Percentiles rank a stretch among this genome's conserved stretches.
Evolutionary conservation across 495 filamentous ascomycete genomes (phyloP).

Genomic region (Mycothermus thermophilus): DNA sequence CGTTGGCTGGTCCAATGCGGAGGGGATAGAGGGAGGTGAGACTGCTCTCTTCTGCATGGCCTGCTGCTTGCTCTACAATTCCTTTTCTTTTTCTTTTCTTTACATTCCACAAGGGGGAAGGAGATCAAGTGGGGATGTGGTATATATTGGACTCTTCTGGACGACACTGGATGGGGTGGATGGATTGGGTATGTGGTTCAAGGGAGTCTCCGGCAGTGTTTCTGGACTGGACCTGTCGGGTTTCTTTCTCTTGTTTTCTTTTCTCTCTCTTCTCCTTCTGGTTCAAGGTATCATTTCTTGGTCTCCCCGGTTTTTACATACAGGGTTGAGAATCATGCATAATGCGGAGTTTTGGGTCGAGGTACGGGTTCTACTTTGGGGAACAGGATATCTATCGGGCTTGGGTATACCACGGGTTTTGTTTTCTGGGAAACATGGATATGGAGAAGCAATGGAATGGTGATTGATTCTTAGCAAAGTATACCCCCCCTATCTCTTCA

Average conservation of each 20-base stretch:
- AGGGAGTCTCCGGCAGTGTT: too few species aligned
- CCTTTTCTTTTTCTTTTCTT: conserved; percentile 3
- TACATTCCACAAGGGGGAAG: conserved; percentile 16
- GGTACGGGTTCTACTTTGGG: too few species aligned
- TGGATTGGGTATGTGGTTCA: neutral
- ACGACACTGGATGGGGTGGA: conserved; percentile 8
- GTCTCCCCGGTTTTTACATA: conserved; percentile 5
- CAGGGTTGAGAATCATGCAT: conserved; percentile 10
- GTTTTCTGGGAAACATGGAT: too few species aligned
- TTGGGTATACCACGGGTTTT: neutral
- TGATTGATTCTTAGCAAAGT: neutral
- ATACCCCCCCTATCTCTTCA: neutral
- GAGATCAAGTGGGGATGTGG: conserved; percentile 1
- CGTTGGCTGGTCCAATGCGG: too few species aligned
- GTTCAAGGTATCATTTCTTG: conserved; percentile 5
- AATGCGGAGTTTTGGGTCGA: conserved; percentile 6
- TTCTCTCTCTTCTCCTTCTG: conserved; percentile 7
- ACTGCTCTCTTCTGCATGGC: conserved; percentile 2
- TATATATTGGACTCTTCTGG: too few species aligned
- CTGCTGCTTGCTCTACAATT: conserved; percentile 5
- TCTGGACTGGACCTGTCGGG: conserved; percentile 8
- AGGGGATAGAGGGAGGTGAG: too few species aligned
- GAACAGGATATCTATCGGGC: neutral
- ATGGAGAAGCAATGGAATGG: neutral
- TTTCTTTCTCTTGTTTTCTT: neutral